Conservation (phyloP, 306 rosid genomes). For the Argentina anserina region DNA sequence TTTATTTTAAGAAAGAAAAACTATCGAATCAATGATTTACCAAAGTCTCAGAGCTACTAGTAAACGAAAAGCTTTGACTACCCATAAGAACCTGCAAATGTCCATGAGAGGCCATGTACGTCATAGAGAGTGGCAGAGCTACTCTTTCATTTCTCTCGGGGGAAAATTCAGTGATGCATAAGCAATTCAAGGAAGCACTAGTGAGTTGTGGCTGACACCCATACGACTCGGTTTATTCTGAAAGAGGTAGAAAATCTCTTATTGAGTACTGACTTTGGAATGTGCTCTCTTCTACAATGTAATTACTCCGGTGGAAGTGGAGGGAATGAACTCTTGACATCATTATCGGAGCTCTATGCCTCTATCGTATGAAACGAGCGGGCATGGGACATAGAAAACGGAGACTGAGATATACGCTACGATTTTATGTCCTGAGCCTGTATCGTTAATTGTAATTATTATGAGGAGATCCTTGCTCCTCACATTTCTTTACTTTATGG, state of each 20-base stretch:
- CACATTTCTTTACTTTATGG: neutral
- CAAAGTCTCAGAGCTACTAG: conserved; percentile 11
- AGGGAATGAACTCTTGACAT: conserved; percentile 3
- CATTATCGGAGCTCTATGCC: conserved; percentile 19
- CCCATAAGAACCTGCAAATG: conserved; percentile 11
- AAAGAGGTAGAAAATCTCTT: neutral
- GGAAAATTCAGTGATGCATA: neutral
- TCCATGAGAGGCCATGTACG: neutral
- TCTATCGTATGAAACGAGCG: neutral
- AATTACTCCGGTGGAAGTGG: conserved; percentile 12
- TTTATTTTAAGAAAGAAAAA: neutral
- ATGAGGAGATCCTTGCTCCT: conserved; percentile 14
- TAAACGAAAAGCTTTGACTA: neutral
- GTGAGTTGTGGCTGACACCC: conserved; percentile 8
- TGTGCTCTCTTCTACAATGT: neutral
- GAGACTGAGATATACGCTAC: neutral
- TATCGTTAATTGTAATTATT: neutral
- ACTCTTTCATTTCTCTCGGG: neutral
- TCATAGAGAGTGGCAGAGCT: neutral
- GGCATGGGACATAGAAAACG: too few species aligned
- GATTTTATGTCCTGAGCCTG: conserved; percentile 16
- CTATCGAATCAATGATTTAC: neutral
- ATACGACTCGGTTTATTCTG: conserved; percentile 8
- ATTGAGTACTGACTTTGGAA: conserved; percentile 13
- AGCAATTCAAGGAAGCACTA: neutral